Base-by-base conservation (phyloP, 2,329 filamentous ascomycete species). In the Colletotrichum sp. region DNA sequence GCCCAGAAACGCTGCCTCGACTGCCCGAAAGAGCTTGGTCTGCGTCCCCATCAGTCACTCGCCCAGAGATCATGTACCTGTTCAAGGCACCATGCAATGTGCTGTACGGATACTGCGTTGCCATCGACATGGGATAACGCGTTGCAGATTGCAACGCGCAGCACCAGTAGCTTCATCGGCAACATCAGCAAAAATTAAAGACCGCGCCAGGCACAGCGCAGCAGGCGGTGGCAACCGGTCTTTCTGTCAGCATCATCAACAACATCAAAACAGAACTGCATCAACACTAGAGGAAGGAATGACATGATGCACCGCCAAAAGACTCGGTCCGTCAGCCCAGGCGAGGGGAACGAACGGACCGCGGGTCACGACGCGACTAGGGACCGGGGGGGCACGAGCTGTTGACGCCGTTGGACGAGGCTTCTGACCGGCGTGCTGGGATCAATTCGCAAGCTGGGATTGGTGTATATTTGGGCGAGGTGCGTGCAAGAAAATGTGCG, bases 401-500 rank as follows among this genome's bases (percentile, higher is more conserved):
- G 69, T 56, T 43, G 30, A 56, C 69, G 69, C 38, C 62, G 72
- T 72, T 72, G 61, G 72, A 62, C 69, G 30, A 73, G 30, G 48
- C 66, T 56, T 56, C 59, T 56, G n/a, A 34, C 59, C 62, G 55
- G 68, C 32, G 43, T 38, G 55, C 62, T 38, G 69, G 72, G 61
- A 48, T 24, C 34, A 56, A 21, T 16, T 72, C 38, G 34, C 52
- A 62, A 43, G 21, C 21, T 32, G 61, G 69, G 69, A 72, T 72
- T 72, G 69, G 73, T 56, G 73, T 36, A 66, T 28, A 59, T 58
- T 65, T 28, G 73, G 61, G 69, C 62, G 69, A 38, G 55, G 73
- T 65, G 69, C 69, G 68, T 74, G 72, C 68, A 69, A 69, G 68
- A 74, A 72, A 66, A 72, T 43, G 72, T 74, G 72, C 36, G 61